Base-by-base conservation (phyloP, 2,329 filamentous ascomycete species). In the Pyrenophora graminea region DNA sequence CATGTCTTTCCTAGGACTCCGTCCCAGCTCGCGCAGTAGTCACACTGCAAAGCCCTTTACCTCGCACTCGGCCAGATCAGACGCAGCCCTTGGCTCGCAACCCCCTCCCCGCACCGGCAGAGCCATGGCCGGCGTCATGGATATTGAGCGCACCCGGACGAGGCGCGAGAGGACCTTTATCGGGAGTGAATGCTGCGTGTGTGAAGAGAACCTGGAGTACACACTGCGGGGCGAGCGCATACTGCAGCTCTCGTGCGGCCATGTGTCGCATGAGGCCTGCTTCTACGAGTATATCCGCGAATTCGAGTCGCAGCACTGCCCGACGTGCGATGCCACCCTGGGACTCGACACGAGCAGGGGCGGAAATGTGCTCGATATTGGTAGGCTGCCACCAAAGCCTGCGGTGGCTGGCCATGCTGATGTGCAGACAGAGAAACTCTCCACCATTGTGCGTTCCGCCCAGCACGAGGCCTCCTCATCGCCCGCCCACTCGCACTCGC, bases 251-350 rank as follows among this genome's bases (percentile, higher is more conserved):
- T 95, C 92, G 5, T 99, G 94, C 75, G 85, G 87, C n/a, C 94
- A 99, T 75, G 93, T 99, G 53, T 91, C 93, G 9, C 94, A 99
- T 72, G 94, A 97, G 74, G 94, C 93, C 31, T 99, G 94, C 76
- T 97, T 99, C 72, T 97, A 97, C 77, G 94, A 99, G 75, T 97
- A 95, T 71, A 96, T 99, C 65, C 89, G 90, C 67, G 93, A 97
- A 69, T 89, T 93, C 52, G 92, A 97, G 62, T 90, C 90, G 45
- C 91, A 97, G 67, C 92, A 91, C 68, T 99, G 94, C 75, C 94
- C 94, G 23, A 89, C 90, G 59, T 99, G 94, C 75, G 89, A 96
- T 78, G 89, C 92, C 58, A 91, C 94, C 17, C 78, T 99, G 45
- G 91, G 92, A 56, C 79, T 99, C 37, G 94, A 99, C 75, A 94